Base-by-base conservation (phyloP, 305 asterid species). In the Nicotiana rustica region DNA sequence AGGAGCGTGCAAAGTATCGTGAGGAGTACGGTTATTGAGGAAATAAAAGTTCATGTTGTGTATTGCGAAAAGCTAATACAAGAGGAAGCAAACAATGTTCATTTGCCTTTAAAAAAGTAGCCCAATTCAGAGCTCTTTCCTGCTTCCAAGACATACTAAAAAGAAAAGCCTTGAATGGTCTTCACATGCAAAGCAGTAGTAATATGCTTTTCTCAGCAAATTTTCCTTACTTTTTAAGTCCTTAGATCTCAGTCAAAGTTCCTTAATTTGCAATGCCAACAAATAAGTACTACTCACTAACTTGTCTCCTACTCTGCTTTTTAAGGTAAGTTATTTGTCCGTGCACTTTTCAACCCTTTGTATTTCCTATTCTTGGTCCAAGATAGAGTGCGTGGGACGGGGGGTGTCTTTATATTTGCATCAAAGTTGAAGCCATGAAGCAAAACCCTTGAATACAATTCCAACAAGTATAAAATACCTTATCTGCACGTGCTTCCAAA, bases 231-330 rank as follows among this genome's bases (percentile, higher is more conserved):
- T 83, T 31, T 31, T 76, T 66, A 17, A 76, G 36, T 65, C 29
- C 17, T 6, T 84, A 52, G 69, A 65, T 84, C 88, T 77, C 88
- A 83, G 91, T 88, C 91, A 86, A 88, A 84, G 91, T 84, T 88
- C 87, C 89, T 81, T 81, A 81, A 77, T 59, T 80, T 82, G 85
- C 82, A 84, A 82, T 82, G 83, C 89, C 89, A 88, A 84, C 89
- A 84, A 86, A 85, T 36, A 80, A 13, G 47, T 41, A 41, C 47
- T 38, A 5, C 44, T 36, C 77, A 64, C 61, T 73, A 73, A 49
- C 83, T 84, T 67, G 83, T 68, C 83, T 84, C 76, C 77, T 47
- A 78, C 82, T 83, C 88, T 83, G 69, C 87, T 85, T 86, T 86
- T 88, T 86, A 79, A 85, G 87, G 86, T 79, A 84, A 80, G 81